phyloP scores from a whole-genome alignment of 2,329 filamentous ascomycete species.

The Cordyceps cateniannulata region DNA sequence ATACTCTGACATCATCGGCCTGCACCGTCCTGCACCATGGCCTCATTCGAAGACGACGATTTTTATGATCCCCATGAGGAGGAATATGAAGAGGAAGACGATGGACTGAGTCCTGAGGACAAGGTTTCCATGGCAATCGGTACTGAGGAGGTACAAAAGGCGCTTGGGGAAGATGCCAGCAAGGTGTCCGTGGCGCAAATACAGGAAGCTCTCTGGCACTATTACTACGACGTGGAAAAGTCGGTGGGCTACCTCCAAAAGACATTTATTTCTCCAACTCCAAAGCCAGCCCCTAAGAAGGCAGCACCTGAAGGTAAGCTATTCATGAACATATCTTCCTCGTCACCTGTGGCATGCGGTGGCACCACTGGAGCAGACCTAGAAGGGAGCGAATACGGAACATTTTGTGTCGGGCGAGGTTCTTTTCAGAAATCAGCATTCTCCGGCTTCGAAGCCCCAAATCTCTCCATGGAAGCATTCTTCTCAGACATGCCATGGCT shows the following conservation, averaged over 20 bases:
- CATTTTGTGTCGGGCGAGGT: neutral
- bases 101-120: slow-evolving; percentile 43
- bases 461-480: slow-evolving; percentile 21
- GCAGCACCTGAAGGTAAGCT: slow-evolving; percentile 33
- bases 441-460: slow-evolving; percentile 17
- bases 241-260: slow-evolving; percentile 73
- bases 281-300: slow-evolving; percentile 37
- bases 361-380: slow-evolving; percentile 27
- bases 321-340: slow-evolving; percentile 16
- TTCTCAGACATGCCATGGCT: slow-evolving; percentile 87
- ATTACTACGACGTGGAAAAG: slow-evolving; percentile 89
- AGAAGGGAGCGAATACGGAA: slow-evolving; percentile 15
- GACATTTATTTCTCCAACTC: slow-evolving; percentile 45
- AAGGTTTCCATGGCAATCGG: slow-evolving; percentile 52
- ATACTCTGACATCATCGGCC: slow-evolving; percentile 1
- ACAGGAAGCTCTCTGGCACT: slow-evolving; percentile 88
- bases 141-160: slow-evolving; percentile 58
- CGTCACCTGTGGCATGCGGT: slow-evolving; percentile 6
- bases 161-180: slow-evolving; percentile 53
- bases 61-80: slow-evolving; percentile 20
- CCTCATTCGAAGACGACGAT: slow-evolving; percentile 12
- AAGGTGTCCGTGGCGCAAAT: slow-evolving; percentile 61
- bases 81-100: slow-evolving; percentile 40
- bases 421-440: slow-evolving; percentile 11
- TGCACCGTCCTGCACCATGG: slow-evolving; percentile 5